Conservation (phyloP, 805 yeast species). For the Blastobotrys attinorum region DNA sequence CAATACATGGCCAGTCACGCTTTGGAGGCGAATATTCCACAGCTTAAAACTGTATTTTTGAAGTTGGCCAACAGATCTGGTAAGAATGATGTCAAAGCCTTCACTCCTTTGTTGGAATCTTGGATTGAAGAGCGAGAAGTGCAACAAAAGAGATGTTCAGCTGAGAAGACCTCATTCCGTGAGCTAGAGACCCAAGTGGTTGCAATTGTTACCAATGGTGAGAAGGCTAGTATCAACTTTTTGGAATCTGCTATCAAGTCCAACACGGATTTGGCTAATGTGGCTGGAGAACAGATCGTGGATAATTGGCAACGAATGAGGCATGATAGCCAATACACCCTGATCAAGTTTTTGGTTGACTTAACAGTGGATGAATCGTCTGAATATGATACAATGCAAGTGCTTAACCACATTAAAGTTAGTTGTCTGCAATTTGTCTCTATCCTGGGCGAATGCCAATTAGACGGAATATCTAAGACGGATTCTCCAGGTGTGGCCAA, state of each 20-base stretch:
- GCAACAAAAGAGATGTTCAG: conserved; percentile 38
- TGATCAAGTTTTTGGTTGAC: conserved; percentile 56
- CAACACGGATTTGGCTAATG: conserved; percentile 27
- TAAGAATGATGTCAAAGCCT: conserved; percentile 32
- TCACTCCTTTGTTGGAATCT: conserved; percentile 35
- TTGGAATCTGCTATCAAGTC: conserved; percentile 46
- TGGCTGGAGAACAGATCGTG: conserved; percentile 45
- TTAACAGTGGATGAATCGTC: conserved; percentile 37
- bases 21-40: conserved; percentile 40
- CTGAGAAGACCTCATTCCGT: conserved; percentile 42
- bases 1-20: conserved; percentile 70
- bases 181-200: conserved; percentile 53
- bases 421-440: conserved; percentile 49
- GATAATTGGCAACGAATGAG: conserved; percentile 51
- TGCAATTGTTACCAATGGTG: conserved; percentile 53
- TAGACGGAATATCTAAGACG: conserved; percentile 33
- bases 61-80: conserved; percentile 36
- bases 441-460: conserved; percentile 51
- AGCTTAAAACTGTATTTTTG: conserved; percentile 46
- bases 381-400: conserved; percentile 38
- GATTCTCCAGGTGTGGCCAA: conserved; percentile 38
- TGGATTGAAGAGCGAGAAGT: conserved; percentile 42
- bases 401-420: conserved; percentile 46
- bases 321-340: conserved; percentile 45
- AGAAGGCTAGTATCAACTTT: conserved; percentile 57